These are phyloP conservation scores for Escovopsis weberi DNA, from an alignment of 2,329 filamentous ascomycete genomes.

Conservation along the genomic window DNA sequence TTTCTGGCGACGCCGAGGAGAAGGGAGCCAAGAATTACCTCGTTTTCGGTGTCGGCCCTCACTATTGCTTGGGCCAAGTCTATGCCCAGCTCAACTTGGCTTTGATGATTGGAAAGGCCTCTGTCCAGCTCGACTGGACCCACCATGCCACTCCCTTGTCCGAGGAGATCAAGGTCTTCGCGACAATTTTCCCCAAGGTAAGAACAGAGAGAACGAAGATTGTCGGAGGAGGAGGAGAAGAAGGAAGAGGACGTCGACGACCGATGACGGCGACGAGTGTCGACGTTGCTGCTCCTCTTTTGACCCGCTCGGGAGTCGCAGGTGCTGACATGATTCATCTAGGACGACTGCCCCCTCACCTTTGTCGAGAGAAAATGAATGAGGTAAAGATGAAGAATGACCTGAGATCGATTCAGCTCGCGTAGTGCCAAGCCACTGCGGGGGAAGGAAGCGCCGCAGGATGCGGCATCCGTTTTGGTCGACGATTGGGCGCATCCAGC, in stretches of 20 bases:
- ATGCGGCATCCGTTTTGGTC: not conserved
- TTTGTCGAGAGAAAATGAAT: conserved; percentile 43
- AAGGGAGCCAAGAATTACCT: conserved; percentile 86
- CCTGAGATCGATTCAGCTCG: not conserved
- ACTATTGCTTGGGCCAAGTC: conserved; percentile 90
- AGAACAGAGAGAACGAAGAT: conserved; percentile 18
- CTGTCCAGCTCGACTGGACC: conserved; percentile 75
- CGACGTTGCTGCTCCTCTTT: not conserved
- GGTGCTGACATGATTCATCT: not conserved
- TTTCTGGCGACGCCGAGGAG: conserved; percentile 74
- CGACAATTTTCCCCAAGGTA: conserved; percentile 94
- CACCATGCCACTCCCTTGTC: conserved; percentile 72
- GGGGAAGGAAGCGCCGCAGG: not conserved
- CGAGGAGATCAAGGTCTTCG: conserved; percentile 96
- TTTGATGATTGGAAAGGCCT: conserved; percentile 80
- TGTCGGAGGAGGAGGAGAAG: too few species aligned
- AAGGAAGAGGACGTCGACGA: too few species aligned
- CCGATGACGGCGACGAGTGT: not conserved
- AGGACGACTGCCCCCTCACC: conserved; percentile 75
- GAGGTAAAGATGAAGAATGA: conserved; percentile 11
- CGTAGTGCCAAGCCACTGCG: too few species aligned
- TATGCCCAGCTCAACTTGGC: conserved; percentile 85
- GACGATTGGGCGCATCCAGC: not conserved
- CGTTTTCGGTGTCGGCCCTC: conserved; percentile 88
- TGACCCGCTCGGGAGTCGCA: not conserved